Evolutionary conservation across 2,329 filamentous ascomycete genomes (phyloP).

Genomic region (Neofusicoccum kwambonambiense): DNA sequence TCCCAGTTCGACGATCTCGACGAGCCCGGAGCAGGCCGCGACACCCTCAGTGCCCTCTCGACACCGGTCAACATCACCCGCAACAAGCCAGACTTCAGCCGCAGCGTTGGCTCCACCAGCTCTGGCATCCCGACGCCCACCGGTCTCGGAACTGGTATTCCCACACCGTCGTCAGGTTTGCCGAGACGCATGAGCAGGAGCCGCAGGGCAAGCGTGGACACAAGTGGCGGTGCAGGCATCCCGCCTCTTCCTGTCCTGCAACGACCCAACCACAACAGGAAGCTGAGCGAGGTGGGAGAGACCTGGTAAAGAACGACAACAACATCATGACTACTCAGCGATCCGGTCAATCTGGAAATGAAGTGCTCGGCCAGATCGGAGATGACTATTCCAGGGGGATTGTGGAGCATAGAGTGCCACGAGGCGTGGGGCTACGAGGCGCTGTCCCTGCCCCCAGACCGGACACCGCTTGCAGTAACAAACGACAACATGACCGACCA

Average conservation of each 20-base stretch:
- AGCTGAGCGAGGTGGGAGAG: constrained; percentile 56
- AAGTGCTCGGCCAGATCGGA: constrained; percentile 12
- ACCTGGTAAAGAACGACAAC: constrained; percentile 47
- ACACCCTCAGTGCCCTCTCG: constrained; percentile 28
- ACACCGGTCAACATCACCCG: constrained; percentile 27
- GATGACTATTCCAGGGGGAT: constrained; percentile 13
- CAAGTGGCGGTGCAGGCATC: constrained; percentile 9
- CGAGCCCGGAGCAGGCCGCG: background rate
- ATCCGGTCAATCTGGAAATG: constrained; percentile 13
- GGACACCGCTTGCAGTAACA: background rate
- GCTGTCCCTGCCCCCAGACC: constrained; percentile 15
- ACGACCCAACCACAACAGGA: constrained; percentile 31
- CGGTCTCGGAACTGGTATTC: constrained; percentile 45
- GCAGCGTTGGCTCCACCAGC: constrained; percentile 40
- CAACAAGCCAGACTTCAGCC: constrained; percentile 49
- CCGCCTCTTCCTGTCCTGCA: background rate
- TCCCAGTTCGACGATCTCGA: constrained; percentile 12
- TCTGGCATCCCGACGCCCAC: constrained; percentile 44
- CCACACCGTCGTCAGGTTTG: constrained; percentile 45
- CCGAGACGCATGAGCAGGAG: constrained; percentile 54
- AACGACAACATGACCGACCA: constrained; percentile 10
- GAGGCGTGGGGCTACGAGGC: constrained; percentile 15
- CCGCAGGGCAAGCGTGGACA: constrained; percentile 37
- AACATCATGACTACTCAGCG: constrained; percentile 1
- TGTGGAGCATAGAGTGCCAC: constrained; percentile 17